Evolutionary conservation across 2,329 filamentous ascomycete species (phyloP).

Genomic region (Phialocephala subalpina): DNA sequence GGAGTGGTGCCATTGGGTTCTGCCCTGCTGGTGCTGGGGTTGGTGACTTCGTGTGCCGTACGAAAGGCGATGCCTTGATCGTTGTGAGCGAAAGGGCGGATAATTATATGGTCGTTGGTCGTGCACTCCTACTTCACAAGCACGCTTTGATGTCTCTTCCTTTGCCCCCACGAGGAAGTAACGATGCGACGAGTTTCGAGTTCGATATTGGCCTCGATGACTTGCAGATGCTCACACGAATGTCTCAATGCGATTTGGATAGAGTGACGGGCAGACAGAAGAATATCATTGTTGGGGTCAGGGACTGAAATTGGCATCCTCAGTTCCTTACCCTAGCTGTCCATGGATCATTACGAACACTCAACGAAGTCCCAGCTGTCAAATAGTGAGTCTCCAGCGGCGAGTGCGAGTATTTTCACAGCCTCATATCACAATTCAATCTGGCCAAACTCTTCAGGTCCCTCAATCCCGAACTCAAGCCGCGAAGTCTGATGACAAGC

Average conservation of each 20-base stretch:
- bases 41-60: not conserved
- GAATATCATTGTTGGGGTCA: too few relatives aligned
- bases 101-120: not conserved
- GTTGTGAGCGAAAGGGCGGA: not conserved
- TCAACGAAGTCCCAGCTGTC: not conserved
- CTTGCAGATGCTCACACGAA: not conserved
- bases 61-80: not conserved
- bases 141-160: not conserved
- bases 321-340: too few relatives aligned
- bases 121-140: not conserved
- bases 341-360: not conserved
- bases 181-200: not conserved
- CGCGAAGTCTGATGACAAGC: conserved; percentile 5
- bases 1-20: not conserved
- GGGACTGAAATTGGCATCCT: too few relatives aligned
- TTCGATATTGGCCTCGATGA: not conserved
- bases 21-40: not conserved
- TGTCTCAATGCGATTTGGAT: not conserved
- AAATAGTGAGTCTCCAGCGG: too few relatives aligned
- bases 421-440: not conserved
- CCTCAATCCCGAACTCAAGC: not conserved
- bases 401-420: too few relatives aligned
- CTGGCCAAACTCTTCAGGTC: not conserved
- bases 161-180: not conserved
- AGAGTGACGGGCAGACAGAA: too few relatives aligned